Percentiles rank a stretch among this genome's conserved stretches.
Evolutionary conservation across 2,329 filamentous ascomycete genomes (phyloP).

Genomic region (Ophiostoma populinum): DNA sequence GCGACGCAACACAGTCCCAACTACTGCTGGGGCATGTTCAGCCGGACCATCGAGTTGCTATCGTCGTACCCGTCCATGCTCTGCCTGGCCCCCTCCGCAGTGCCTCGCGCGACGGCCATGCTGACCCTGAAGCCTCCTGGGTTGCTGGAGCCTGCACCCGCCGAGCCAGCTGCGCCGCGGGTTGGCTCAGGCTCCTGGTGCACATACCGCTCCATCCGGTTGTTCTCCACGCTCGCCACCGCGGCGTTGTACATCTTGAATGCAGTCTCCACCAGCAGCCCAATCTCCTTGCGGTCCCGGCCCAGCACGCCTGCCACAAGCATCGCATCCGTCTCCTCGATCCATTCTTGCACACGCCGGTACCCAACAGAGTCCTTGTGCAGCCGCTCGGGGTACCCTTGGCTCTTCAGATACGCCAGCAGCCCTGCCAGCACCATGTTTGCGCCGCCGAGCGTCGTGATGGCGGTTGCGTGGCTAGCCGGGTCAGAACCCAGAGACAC

Average conservation of each 20-base stretch:
- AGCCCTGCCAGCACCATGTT: constrained; percentile 48
- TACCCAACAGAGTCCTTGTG: constrained; percentile 29
- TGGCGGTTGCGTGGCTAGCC: constrained; percentile 29
- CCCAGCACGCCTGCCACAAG: constrained; percentile 25
- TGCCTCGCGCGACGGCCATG: too few relatives aligned
- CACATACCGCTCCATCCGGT: constrained; percentile 7
- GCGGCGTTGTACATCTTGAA: constrained; percentile 20
- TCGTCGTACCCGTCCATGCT: background rate
- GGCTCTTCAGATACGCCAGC: constrained; percentile 36
- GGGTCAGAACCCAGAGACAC: constrained; percentile 28
- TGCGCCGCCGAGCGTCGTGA: constrained; percentile 41
- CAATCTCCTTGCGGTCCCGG: constrained; percentile 23
- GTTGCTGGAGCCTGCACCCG: too few relatives aligned
- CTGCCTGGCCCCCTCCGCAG: too few relatives aligned
- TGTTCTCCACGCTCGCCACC: constrained; percentile 10
- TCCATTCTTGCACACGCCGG: constrained; percentile 31
- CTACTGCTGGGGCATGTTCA: background rate
- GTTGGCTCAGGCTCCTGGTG: constrained; percentile 7
- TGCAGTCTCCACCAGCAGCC: constrained; percentile 23
- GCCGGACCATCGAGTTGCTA: background rate
- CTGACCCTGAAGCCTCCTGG: too few relatives aligned
- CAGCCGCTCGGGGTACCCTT: constrained; percentile 29
- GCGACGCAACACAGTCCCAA: background rate
- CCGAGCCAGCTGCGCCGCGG: too few relatives aligned
- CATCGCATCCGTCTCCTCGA: constrained; percentile 33